Base-by-base conservation (phyloP, 805 yeast genomes). In the Lipomyces sp. region DNA sequence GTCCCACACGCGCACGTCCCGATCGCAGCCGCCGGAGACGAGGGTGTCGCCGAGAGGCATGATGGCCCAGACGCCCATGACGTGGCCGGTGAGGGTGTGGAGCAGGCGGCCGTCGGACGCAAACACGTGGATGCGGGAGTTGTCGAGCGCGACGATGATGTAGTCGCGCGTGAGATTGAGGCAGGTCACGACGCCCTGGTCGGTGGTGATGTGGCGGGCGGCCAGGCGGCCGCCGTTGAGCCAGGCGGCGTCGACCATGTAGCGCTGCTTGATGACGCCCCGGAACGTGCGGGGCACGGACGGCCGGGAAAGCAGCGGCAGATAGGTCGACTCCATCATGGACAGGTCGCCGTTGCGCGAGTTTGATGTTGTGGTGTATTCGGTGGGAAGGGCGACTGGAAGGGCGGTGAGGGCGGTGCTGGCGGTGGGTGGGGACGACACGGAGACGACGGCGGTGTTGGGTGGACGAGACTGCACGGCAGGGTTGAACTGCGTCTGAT, bases 61-160 rank as follows among this genome's bases (percentile, higher is more conserved):
- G 53, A 93, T 83, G 28, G 95, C 90, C 97, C 98, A 91, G 13
- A 93, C 96, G 36, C 98, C 98, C 75, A 89, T 96, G 45, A 93
- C 88, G 66, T 93, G 98, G 4, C 98, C 98, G 70, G 87, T 88
- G 64, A 91, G 95, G 0, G 97, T 89, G 56, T 96, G 75, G n/a
- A 90, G 61, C 43, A 71, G 62, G 40, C 65, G 58, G 32, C 76
- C 75, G 52, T 67, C 70, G 43, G 61, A 63, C 33, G 67, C 59
- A 58, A 75, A 70, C 23, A 74, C 71, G 45, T 71, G 72, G 32
- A 77, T 63, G 21, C 70, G 63, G 24, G 76, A 68, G 49, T 71
- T 67, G 58, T 74, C 77, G 58, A 76, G 69, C 1, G 76, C 71
- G 35, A 72, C 63, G 28, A 69, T 70, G 24, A 71, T 68, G 54